Evolutionary conservation across 148 eudicot species (phyloP), one percentile per base, ranked within the genome.

Genomic region (Drosera capensis): DNA sequence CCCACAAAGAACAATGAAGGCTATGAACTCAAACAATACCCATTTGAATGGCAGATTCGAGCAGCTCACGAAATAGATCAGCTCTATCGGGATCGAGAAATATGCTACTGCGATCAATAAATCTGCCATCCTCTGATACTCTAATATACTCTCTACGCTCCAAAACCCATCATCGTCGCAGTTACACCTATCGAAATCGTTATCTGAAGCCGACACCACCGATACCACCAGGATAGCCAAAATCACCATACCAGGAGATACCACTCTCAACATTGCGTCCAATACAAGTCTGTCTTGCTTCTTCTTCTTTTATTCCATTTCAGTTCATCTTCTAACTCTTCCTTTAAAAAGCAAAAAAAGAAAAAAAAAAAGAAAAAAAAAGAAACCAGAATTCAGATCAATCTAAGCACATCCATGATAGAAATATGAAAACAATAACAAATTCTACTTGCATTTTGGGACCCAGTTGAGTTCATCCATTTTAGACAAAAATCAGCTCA

Each of bases 1-100:
- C 16, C 96, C 96, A 68, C 96, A 87, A 14, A 87, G 85, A 21
- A 87, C 94, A 51, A 87, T 87, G 71, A 87, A 87, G 43, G 86
- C 78, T 13, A 79, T 80, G 71, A 87, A 87, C 30, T 79, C 62
- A 41, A 87, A 46, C 5, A 87, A 74, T 3, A 87, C 90, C 96
- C 94, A 87, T 71, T 77, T 87, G 63, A 79, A 87, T 0, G 96
- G 96, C 1, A 87, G 49, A 41, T 77, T 83, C 8, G 94, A 79
- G 49, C 96, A 87, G 56, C 83, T 82, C 39, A 87, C 73, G 56
- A 87, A 87, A 63, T 77, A 87, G 19, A 87, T 69, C 11, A 87
- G 67, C 71, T 87, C 96, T 39, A 87, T 69, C 0, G 96, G 96
- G 41, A 87, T 87, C 0, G 90, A 82, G 46, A 87, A 87, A 53